phyloP scores from a whole-genome alignment of 352 stramenopile species.

The Pythium aristosporum region DNA sequence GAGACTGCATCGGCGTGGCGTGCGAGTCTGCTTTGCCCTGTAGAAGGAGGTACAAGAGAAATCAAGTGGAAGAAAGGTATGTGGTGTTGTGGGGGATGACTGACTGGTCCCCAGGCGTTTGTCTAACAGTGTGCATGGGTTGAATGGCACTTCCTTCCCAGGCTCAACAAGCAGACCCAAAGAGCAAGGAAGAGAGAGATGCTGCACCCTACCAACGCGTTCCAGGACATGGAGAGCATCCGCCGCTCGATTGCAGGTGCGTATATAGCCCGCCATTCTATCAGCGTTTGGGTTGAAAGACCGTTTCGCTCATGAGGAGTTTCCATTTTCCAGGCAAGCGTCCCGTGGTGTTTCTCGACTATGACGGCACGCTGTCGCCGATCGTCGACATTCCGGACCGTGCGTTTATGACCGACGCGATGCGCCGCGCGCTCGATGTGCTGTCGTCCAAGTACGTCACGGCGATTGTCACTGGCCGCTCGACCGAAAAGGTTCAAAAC shows the following conservation, averaged over 20 bases:
- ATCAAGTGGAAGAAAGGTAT: no score
- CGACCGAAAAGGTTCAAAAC: conserved; percentile 73
- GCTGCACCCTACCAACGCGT: conserved; percentile 60
- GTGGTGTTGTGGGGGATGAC: no score
- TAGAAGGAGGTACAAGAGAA: no score
- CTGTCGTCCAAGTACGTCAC: conserved; percentile 72
- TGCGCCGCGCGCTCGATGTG: conserved; percentile 51
- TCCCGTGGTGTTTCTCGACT: conserved; percentile 73
- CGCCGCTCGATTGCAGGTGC: conserved; percentile 53
- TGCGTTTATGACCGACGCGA: conserved; percentile 68
- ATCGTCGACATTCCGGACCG: conserved; percentile 75
- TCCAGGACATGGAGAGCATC: conserved; percentile 55
- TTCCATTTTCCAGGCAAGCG: conserved; percentile 44
- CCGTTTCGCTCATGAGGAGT: no score
- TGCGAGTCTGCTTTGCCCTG: no score
- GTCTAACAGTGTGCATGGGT: neutral
- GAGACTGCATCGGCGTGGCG: no score
- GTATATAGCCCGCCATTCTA: neutral
- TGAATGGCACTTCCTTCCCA: neutral
- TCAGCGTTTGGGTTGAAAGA: no score
- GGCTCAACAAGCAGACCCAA: no score
- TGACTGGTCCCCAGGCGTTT: no score
- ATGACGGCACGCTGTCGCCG: conserved; percentile 74
- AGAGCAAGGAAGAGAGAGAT: conserved; percentile 17
- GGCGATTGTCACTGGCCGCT: conserved; percentile 71